Evolutionary conservation across 1,284 basidiomycete species (phyloP), one percentile per base, ranked within the genome.

Genomic region (Rhodotorula sp.): DNA sequence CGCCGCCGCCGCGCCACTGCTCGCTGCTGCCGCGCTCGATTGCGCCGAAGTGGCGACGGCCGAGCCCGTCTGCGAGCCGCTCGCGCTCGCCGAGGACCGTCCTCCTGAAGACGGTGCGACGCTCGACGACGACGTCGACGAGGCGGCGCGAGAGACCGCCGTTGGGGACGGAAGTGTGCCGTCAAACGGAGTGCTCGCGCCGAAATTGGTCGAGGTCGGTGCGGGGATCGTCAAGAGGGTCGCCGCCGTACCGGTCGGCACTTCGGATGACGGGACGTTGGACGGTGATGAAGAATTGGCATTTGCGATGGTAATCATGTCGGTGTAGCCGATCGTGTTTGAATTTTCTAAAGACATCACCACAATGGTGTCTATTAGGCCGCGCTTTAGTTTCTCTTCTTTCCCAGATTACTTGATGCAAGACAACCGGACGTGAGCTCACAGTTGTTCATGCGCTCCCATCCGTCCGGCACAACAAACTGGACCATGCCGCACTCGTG

Each of bases 401-500:
- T n/a, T 26, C 1, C 6, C n/a, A 17, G 2, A 8, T 0, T 20
- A 44, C 3, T 29, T 29, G 6, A 12, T 14, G n/a, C 30, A 10
- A 22, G 26, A 2, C 22, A 42, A 29, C 17, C 17, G 15, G 18
- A 46, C 6, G 42, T 20, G 29, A 15, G 61, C 74, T 22, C 30
- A 75, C 72, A 74, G 62, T 75, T 75, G 24, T 67, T 44, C 51
- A 70, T 61, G 46, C 63, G 55, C 46, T 62, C 15, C 74, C 74
- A 75, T 0, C 64, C 66, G 20, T 26, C 26, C 8, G 74, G 74
- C 2, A 75, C 69, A 6, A 61, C 62, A 30, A 75, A 75, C 26
- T 73, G 55, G 37, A 75, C 61, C 29, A 65, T 46, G 1, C 74
- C 74, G 57, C 74, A 75, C 53, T 67, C 65, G n/a, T 66, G 64